These are phyloP conservation scores for Lactifluus hygrophoroides DNA, from an alignment of 768 basidiomycete species.

Conservation along the genomic window DNA sequence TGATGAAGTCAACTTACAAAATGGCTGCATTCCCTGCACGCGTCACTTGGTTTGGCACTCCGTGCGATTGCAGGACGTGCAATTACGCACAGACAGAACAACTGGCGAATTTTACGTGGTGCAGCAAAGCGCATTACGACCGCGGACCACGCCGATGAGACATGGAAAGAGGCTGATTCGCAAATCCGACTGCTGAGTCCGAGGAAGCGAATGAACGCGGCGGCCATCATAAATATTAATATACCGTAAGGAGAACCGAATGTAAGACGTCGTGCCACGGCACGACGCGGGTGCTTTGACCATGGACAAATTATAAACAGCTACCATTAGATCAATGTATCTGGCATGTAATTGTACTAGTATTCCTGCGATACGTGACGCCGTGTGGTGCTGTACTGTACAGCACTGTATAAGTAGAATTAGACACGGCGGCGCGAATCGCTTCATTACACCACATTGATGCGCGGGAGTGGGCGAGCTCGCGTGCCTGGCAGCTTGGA, in stretches of 20 bases:
- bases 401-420: too few relatives aligned
- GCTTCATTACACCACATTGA: background rate
- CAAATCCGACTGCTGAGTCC: background rate
- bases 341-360: too few relatives aligned
- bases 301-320: too few relatives aligned
- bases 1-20: background rate
- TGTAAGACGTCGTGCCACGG: too few relatives aligned
- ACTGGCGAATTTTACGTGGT: background rate
- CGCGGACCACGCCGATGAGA: background rate
- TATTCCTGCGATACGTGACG: too few relatives aligned
- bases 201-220: background rate
- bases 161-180: background rate
- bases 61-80: background rate
- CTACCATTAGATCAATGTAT: too few relatives aligned
- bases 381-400: too few relatives aligned
- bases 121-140: background rate
- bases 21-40: background rate
- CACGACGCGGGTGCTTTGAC: too few relatives aligned
- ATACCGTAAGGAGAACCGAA: background rate
- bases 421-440: background rate
- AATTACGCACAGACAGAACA: background rate
- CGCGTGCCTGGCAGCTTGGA: conserved; percentile 1
- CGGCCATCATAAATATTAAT: background rate
- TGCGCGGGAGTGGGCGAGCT: background rate
- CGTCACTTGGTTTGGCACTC: background rate